Evolutionary conservation across 1,284 basidiomycete genomes (phyloP), one percentile per base, ranked within the genome.

Genomic region (Agaricales sp.): DNA sequence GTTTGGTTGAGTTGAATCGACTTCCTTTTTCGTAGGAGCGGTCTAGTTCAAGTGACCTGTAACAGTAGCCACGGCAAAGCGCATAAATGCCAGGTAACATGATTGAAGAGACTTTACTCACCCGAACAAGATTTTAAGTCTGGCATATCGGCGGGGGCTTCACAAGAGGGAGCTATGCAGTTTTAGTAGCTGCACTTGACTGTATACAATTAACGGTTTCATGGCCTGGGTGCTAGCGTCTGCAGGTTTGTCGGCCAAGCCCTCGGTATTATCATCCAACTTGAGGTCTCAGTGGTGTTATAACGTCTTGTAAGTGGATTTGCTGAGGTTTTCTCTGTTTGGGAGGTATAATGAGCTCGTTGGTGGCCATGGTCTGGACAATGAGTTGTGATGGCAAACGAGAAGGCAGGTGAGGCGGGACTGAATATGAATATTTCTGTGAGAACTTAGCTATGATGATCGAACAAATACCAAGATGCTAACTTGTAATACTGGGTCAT

Each of bases 51-150:
- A 58, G 71, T 62, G 61, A 78, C 69, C 65, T 62, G 54, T 39
- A 47, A 52, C 48, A 53, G 51, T 54, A 58, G 57, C 52, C 49
- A 55, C n/a, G n/a, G n/a, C n/a, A n/a, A n/a, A n/a, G 57, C 38
- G 49, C 50, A 46, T 49, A 18, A 45, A 11, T 4, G 18, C 14
- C 11, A 24, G 39, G 18, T 8, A 41, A 20, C 8, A 16, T n/a
- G 39, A 16, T 8, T 16, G 8, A 45, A 24, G 12, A 13, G 47
- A 51, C 45, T 47, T 16, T 45, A 63, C 80, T 53, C 63, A 92
- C 88, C 90, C 90, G 66, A 90, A 92, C 90, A 92, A 44, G 84
- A 78, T 65, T 82, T 88, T 50, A 92, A 67, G 41, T 77, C 66
- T 46, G 88, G 88, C 89, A 92, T 91, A 55, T 74, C 75, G 52